Conservation (phyloP, 495 filamentous ascomycete species). For the Penicillium manginii region DNA sequence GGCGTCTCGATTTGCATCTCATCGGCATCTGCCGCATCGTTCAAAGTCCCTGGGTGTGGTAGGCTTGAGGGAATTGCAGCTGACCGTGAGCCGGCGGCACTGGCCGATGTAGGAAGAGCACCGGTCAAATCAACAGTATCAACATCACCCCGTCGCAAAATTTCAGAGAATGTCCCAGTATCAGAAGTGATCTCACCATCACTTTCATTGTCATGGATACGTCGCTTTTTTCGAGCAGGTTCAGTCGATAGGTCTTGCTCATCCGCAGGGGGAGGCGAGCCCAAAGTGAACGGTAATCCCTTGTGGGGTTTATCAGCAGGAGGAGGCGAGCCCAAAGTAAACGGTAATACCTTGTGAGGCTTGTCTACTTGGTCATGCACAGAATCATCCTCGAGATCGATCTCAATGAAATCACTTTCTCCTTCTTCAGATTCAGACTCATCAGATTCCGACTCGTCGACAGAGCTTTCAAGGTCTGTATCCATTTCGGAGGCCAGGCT, state of each 20-base stretch:
- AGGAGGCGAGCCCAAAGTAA: not conserved
- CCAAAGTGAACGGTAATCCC: not conserved
- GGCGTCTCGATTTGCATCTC: slow-evolving; percentile 28
- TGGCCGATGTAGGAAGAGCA: not conserved
- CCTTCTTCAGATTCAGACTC: not conserved
- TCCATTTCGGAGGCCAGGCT: slow-evolving; percentile 11
- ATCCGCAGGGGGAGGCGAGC: not conserved
- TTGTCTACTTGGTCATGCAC: not conserved
- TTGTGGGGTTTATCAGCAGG: not conserved
- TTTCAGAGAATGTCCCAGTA: not conserved
- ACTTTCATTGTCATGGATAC: not conserved
- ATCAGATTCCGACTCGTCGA: not conserved
- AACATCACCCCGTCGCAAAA: not conserved
- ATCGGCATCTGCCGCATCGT: not conserved
- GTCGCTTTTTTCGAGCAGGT: slow-evolving; percentile 10
- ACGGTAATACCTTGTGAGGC: not conserved
- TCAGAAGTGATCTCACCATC: not conserved
- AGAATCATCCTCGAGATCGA: not conserved
- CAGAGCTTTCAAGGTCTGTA: slow-evolving; percentile 15
- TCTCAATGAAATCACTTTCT: not conserved
- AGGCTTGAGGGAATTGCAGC: not conserved
- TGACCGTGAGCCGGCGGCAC: not conserved
- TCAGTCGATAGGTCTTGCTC: not conserved
- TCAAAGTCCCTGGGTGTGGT: not conserved
- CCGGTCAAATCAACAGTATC: slow-evolving; percentile 35